Evolutionary conservation across 2,329 filamentous ascomycete genomes (phyloP).

Genomic region (Plectosphaerella plurivora): DNA sequence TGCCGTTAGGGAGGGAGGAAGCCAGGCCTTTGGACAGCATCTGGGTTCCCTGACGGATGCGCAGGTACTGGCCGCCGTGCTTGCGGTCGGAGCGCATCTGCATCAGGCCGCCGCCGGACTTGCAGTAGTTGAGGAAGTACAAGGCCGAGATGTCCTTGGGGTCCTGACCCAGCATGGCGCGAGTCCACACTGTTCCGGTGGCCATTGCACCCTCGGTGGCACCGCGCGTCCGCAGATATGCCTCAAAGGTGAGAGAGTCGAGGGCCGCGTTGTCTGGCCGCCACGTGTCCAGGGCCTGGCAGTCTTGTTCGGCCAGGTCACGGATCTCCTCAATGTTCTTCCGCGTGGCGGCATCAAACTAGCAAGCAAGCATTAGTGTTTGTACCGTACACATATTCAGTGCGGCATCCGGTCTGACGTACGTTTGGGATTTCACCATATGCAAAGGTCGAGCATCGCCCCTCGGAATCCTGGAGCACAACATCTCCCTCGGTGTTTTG

Average conservation of each 20-base stretch:
- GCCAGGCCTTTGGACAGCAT: constrained; percentile 33
- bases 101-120: constrained; percentile 44
- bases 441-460: constrained; percentile 13
- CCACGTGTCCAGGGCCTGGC: constrained; percentile 17
- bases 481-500: constrained; percentile 42
- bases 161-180: constrained; percentile 46
- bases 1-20: constrained; percentile 19
- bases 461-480: constrained; percentile 34
- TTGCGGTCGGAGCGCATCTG: constrained; percentile 48
- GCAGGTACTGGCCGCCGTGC: constrained; percentile 47
- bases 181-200: constrained; percentile 38
- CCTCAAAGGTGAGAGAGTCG: constrained; percentile 22
- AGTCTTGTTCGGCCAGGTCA: constrained; percentile 21
- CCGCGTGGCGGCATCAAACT: constrained; percentile 6
- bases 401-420: neutral
- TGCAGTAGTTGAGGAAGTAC: constrained; percentile 53
- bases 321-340: constrained; percentile 10
- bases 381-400: neutral
- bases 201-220: constrained; percentile 21
- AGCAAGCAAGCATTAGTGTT: neutral
- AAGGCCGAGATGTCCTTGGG: constrained; percentile 43
- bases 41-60: constrained; percentile 42
- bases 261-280: constrained; percentile 13
- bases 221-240: constrained; percentile 17
- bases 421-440: constrained; percentile 15